A percentile compares a stretch with the other conserved stretches of the same genome.
phyloP scores from a whole-genome alignment of 2,329 filamentous ascomycete species.

The Fusarium sp. region DNA sequence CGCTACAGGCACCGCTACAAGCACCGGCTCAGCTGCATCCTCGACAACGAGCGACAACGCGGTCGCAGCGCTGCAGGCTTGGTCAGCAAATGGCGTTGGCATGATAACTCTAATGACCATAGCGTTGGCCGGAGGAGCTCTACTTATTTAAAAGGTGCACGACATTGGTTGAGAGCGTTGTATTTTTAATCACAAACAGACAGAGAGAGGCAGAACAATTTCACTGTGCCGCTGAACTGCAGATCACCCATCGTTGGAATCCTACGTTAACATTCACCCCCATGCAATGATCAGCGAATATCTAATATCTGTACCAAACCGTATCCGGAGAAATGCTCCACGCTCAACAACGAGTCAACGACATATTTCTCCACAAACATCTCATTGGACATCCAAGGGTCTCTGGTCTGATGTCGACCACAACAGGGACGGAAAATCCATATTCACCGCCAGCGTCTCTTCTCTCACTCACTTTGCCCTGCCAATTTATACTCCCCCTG shows the following conservation, averaged over 20 bases:
- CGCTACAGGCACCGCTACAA: slow-evolving; percentile 31
- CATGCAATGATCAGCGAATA: neutral
- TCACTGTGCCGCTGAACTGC: slow-evolving; percentile 13
- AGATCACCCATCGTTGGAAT: neutral
- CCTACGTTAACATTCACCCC: slow-evolving; percentile 4
- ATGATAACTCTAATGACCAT: slow-evolving; percentile 46
- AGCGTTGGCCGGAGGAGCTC: slow-evolving; percentile 46
- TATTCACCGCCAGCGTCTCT: slow-evolving; percentile 32
- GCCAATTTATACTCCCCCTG: slow-evolving; percentile 12
- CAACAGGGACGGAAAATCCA: neutral
- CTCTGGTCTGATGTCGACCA: slow-evolving; percentile 5
- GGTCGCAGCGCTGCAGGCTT: slow-evolving; percentile 42
- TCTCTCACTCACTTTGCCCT: slow-evolving; percentile 7
- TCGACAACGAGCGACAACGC: slow-evolving; percentile 39
- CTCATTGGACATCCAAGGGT: slow-evolving; percentile 31
- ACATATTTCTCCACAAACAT: slow-evolving; percentile 29
- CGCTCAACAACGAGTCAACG: slow-evolving; percentile 8
- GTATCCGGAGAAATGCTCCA: slow-evolving; percentile 33
- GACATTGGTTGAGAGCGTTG: neutral
- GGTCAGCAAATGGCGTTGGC: slow-evolving; percentile 38
- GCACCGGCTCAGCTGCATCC: slow-evolving; percentile 37
- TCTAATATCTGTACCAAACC: slow-evolving; percentile 25
- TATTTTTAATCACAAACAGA: slow-evolving; percentile 8
- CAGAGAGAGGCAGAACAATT: neutral
- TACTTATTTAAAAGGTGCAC: slow-evolving; percentile 43